Evolutionary conservation across 257 asterid genomes (phyloP), one percentile per base, ranked within the genome.

Genomic region (Solanum lycopersicoides): DNA sequence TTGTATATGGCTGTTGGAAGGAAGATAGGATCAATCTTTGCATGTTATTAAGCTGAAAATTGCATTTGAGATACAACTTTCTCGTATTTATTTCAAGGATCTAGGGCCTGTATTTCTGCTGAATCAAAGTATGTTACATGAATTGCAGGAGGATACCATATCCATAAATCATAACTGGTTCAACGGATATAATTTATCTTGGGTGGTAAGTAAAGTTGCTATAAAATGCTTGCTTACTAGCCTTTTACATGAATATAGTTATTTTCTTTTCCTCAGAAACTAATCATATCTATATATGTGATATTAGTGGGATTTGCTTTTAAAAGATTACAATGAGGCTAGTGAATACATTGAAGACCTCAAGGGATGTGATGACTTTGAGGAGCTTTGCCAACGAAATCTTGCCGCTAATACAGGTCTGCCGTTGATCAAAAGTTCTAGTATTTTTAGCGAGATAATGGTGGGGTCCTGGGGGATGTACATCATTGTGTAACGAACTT

Each of bases 161-260:
- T 97, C 99, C 77, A 96, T 97, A 87, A 97, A 97, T 87, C 99
- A 97, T 94, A 97, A 97, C 90, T 97, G 99, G 98, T 96, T 94
- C 93, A 97, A 97, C 87, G 96, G 91, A 71, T 92, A 92, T 91
- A 94, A 92, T 92, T 63, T 97, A 60, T 91, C 93, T 82, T 95
- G 96, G 95, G 98, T 93, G 99, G 99, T 96, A 91, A 92, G 96
- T 66, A 65, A 68, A 66, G 82, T 63, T 47, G 13, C 35, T 47
- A 80, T 41, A 34, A 21, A 47, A 47, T 45, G 9, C 66, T 28
- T 47, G 25, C 68, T 71, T 53, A 28, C 7, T 15, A 21, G 35
- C 87, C 80, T 10, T 63, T 60, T 25, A 25, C 41, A 72, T 3
- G 21, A 73, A 71, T 7, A 86, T 21, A 84, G 69, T 12, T 12